These are phyloP conservation scores for Elsinoe batatas DNA, from an alignment of 2,329 filamentous ascomycete genomes.

Conservation along the genomic window DNA sequence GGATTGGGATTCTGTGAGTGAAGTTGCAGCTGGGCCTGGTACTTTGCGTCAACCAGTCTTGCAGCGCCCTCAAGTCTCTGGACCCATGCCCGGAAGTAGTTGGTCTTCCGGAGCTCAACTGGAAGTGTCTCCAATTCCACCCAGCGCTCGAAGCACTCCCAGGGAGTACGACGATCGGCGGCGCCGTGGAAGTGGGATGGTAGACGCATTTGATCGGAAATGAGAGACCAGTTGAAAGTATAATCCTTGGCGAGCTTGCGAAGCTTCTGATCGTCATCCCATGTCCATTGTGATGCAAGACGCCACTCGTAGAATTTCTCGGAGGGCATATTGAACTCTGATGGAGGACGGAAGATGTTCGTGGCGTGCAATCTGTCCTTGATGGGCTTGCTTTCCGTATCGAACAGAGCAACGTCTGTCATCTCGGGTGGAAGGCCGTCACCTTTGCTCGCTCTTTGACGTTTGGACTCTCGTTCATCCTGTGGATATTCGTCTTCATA, in stretches of 20 bases:
- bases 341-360: constrained; percentile 86
- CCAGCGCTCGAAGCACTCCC: constrained; percentile 99
- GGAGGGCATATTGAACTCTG: constrained; percentile 81
- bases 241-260: constrained; percentile 79
- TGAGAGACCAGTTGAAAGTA: constrained; percentile 95
- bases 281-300: constrained; percentile 81
- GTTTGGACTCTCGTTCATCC: constrained; percentile 17
- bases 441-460: constrained; percentile 19
- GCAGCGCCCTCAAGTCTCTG: constrained; percentile 54
- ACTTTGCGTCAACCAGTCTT: constrained; percentile 48
- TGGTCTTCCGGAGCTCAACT: constrained; percentile 86
- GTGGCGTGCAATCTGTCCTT: constrained; percentile 82
- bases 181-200: constrained; percentile 73
- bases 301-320: constrained; percentile 85
- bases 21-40: constrained; percentile 48
- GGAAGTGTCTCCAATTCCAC: constrained; percentile 83
- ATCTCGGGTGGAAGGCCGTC: constrained; percentile 56
- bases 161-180: constrained; percentile 81
- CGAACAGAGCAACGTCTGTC: constrained; percentile 75
- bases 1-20: constrained; percentile 39
- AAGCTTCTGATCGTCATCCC: constrained; percentile 82
- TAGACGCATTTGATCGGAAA: constrained; percentile 67
- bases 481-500: constrained; percentile 64
- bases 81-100: constrained; percentile 77
- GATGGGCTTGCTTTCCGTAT: constrained; percentile 78